Evolutionary conservation across 257 asterid genomes (phyloP), one percentile per base, ranked within the genome.

Genomic region (Linaria vulgaris): DNA sequence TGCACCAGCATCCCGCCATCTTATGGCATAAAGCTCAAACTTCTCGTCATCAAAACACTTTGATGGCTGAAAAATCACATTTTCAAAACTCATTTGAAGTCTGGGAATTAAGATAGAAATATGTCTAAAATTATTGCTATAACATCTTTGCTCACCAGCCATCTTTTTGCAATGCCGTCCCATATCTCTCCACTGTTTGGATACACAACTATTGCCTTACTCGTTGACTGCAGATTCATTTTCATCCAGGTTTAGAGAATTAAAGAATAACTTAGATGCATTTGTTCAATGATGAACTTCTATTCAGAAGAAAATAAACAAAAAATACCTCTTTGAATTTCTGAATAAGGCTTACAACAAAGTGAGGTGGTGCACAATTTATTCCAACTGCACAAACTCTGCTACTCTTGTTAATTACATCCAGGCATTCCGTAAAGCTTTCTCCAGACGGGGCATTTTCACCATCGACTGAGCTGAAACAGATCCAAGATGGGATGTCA

Each of bases 341-440:
- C 73, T 80, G 82, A 38, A 87, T 74, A 11, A 90, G 91, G 64
- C 65, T 77, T 15, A 82, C 78, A 62, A 90, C 76, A 71, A 85
- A 87, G 19, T 90, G 97, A 21, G 97, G 95, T 31, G 97, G 91
- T 14, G 94, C 85, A 44, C 96, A 90, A 47, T 90, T 90, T 52
- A 90, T 82, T 21, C 97, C 97, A 13, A 83, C 91, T 1, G 94
- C 91, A 14, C 64, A 19, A 34, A 87, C 83, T 59, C 23, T 82
- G 66, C 76, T 57, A 48, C 91, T 87, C 66, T 73, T 72, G 77
- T 80, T 85, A 52, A 87, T 69, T 0, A 83, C 37, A 2, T 70
- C 65, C 11, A 88, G 74, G 72, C 87, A 77, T 17, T 87, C 96
- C 20, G 74, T 65, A 61, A 90, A 90, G 83, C 80, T 80, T 66